Conservation (phyloP, 2,329 filamentous ascomycete genomes). For the Fusarium praegraminearum region DNA sequence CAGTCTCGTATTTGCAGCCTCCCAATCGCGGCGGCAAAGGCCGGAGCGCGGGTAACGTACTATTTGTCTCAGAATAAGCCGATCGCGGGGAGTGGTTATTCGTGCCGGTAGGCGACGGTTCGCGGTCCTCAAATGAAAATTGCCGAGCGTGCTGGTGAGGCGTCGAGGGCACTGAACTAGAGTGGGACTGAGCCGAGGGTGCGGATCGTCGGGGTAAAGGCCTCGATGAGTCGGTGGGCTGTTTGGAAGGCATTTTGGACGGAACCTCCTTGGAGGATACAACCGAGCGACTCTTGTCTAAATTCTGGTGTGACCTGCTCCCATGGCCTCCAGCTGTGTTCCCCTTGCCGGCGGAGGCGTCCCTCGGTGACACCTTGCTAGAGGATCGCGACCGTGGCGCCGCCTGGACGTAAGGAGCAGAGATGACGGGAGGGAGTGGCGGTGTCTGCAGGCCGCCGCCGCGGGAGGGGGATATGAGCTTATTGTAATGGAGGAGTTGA, state of each 20-base stretch:
- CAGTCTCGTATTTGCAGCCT: conserved; percentile 90
- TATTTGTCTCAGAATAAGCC: conserved; percentile 88
- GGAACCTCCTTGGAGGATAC: conserved; percentile 68
- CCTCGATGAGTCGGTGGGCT: conserved; percentile 51
- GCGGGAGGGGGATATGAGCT: conserved; percentile 69
- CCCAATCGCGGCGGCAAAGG: conserved; percentile 69
- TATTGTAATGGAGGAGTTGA: conserved; percentile 74
- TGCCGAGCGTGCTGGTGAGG: conserved; percentile 89
- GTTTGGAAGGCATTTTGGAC: conserved; percentile 64
- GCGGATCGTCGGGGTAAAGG: conserved; percentile 49
- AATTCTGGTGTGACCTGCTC: conserved; percentile 69
- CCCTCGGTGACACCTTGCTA: conserved; percentile 70
- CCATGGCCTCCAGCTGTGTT: conserved; percentile 71
- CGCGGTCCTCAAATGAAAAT: conserved; percentile 80
- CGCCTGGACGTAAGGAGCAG: conserved; percentile 67
- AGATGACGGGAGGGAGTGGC: conserved; percentile 67
- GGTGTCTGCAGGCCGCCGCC: conserved; percentile 67
- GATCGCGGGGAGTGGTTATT: conserved; percentile 89
- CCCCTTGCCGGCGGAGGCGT: conserved; percentile 60
- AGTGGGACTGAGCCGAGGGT: conserved; percentile 63
- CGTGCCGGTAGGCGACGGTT: conserved; percentile 81
- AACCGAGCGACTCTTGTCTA: conserved; percentile 72
- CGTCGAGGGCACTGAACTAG: conserved; percentile 92
- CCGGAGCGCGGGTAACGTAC: conserved; percentile 75
- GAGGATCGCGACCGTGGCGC: conserved; percentile 68